Conservation (phyloP, 306 rosid species). For the apple (Malus domestica) region ASM211411v1 NC_041795.1:28737001-28737500, state of each 20-base stretch:
- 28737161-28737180: not conserved
- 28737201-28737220: conserved; percentile 14
- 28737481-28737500: too few relatives aligned
- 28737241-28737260: not conserved
- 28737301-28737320: too few relatives aligned
- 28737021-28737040: not conserved
- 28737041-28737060: conserved; percentile 9
- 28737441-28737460: too few relatives aligned
- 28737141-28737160: not conserved
- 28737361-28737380: too few relatives aligned
- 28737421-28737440: too few relatives aligned
- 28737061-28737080: conserved; percentile 3
- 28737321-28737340: too few relatives aligned
- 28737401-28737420: too few relatives aligned
- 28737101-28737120: not conserved
- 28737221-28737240: not conserved
- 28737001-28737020: not conserved
- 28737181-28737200: not conserved
- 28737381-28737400: too few relatives aligned
- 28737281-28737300: not conserved
- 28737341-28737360: too few relatives aligned
- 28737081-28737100: conserved; percentile 23
- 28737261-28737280: not conserved
- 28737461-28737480: too few relatives aligned
- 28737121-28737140: not conserved